Conservation (phyloP, 2,329 filamentous ascomycete genomes). For the Talaromyces piceae region DNA sequence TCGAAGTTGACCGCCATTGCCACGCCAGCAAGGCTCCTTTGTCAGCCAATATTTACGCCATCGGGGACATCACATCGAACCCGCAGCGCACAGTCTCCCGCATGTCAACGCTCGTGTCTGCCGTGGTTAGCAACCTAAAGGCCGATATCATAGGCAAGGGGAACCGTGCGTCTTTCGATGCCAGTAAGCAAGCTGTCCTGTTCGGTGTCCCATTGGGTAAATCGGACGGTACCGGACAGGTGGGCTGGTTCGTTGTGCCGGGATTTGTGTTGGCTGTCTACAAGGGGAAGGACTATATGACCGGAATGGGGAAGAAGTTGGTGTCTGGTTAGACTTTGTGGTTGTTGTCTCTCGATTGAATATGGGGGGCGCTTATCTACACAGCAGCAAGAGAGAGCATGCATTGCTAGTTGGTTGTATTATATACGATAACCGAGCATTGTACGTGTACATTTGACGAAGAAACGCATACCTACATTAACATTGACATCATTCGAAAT, state of each 20-base stretch:
- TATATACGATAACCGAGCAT: too few relatives aligned
- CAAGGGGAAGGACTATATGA: slow-evolving; percentile 18
- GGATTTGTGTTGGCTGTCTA: slow-evolving; percentile 12
- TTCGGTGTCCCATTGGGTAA: slow-evolving; percentile 13
- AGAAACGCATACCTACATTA: too few relatives aligned
- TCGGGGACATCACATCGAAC: slow-evolving; percentile 25
- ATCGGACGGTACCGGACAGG: slow-evolving; percentile 12
- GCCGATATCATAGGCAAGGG: slow-evolving; percentile 12
- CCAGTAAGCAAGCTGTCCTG: background rate
- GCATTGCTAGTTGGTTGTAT: too few relatives aligned
- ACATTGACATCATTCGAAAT: too few relatives aligned
- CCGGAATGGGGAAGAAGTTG: slow-evolving; percentile 5
- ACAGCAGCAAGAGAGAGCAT: background rate
- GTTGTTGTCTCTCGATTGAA: background rate
- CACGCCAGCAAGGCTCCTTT: slow-evolving; percentile 16
- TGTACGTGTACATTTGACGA: too few relatives aligned
- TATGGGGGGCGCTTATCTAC: too few relatives aligned
- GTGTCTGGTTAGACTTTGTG: slow-evolving; percentile 3
- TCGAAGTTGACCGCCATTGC: slow-evolving; percentile 38
- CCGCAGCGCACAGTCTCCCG: slow-evolving; percentile 15
- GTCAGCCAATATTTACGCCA: slow-evolving; percentile 20
- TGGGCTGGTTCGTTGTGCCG: slow-evolving; percentile 9
- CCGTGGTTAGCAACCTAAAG: slow-evolving; percentile 13
- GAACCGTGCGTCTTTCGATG: slow-evolving; percentile 9
- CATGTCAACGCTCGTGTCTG: slow-evolving; percentile 5